Percentiles rank a stretch among this genome's conserved stretches.
phyloP scores from a whole-genome alignment of 1,284 basidiomycete genomes.

The Rhodotorula sp. region DNA sequence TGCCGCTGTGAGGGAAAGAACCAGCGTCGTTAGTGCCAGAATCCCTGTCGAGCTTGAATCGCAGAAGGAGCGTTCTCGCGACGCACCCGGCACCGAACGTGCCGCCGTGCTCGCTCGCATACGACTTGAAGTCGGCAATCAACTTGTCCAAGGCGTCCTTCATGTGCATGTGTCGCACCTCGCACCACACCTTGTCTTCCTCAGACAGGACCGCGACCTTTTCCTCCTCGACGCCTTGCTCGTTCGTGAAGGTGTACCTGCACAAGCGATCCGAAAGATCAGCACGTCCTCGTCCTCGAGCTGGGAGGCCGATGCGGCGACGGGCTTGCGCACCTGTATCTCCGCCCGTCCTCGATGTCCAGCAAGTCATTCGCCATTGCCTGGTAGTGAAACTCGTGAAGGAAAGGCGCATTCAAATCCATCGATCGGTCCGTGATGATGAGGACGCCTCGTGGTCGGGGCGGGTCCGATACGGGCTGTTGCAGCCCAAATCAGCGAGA shows the following conservation, averaged over 20 bases:
- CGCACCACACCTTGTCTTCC: conserved; percentile 84
- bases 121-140: conserved; percentile 90
- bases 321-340: conserved; percentile 67
- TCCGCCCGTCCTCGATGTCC: conserved; percentile 77
- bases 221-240: conserved; percentile 72
- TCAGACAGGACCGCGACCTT: conserved; percentile 81
- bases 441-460: conserved; percentile 73
- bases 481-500: conserved; percentile 12
- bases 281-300: not conserved
- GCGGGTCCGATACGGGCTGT: conserved; percentile 62
- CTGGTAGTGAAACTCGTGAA: conserved; percentile 99
- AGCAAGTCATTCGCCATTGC: conserved; percentile 97
- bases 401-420: conserved; percentile 83
- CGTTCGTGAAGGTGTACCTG: conserved; percentile 45
- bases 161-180: conserved; percentile 95
- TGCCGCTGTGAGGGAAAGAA: conserved; percentile 57
- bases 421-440: conserved; percentile 94
- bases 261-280: too few relatives aligned
- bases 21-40: conserved; percentile 7
- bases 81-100: conserved; percentile 68
- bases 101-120: conserved; percentile 80
- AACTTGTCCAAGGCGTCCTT: conserved; percentile 95
- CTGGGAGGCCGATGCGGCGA: too few relatives aligned
- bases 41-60: not conserved
- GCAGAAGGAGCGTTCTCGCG: not conserved